phyloP scores from a whole-genome alignment of 805 yeast genomes.

The Barnettozyma vustinii region DNA sequence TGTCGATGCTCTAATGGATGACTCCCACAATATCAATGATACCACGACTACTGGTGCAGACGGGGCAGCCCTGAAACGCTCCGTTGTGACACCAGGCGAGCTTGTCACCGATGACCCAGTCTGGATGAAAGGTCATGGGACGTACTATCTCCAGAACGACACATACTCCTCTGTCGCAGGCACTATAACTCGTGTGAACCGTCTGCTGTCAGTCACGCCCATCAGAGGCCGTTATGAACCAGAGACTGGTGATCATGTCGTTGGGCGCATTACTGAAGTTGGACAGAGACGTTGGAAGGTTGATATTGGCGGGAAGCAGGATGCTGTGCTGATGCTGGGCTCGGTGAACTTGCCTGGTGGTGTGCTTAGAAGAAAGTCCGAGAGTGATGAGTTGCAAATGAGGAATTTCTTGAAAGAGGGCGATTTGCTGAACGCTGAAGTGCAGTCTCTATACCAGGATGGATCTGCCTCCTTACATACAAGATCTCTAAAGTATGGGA shows the following conservation, averaged over 20 bases:
- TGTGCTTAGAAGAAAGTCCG: constrained; percentile 86
- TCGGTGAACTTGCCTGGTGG: constrained; percentile 98
- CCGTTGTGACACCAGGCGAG: constrained; percentile 91
- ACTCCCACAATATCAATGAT: background rate
- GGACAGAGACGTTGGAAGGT: constrained; percentile 95
- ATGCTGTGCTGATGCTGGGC: constrained; percentile 88
- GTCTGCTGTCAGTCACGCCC: constrained; percentile 79
- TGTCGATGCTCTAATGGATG: constrained; percentile 27
- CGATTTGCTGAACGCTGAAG: constrained; percentile 92
- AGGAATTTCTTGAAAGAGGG: constrained; percentile 91
- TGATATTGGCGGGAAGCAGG: constrained; percentile 91
- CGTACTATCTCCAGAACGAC: constrained; percentile 67
- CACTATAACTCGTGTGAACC: constrained; percentile 76
- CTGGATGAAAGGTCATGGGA: constrained; percentile 99
- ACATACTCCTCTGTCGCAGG: constrained; percentile 95
- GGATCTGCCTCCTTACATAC: constrained; percentile 95
- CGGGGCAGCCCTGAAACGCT: constrained; percentile 24
- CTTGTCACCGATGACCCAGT: constrained; percentile 90
- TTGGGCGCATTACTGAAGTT: constrained; percentile 92
- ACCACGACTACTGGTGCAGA: constrained; percentile 13
- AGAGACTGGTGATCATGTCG: constrained; percentile 93
- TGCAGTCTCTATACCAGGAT: constrained; percentile 81
- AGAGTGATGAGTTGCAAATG: constrained; percentile 95
- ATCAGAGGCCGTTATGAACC: constrained; percentile 85
- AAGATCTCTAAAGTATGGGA: constrained; percentile 92